These are phyloP conservation scores for Pseudofabraea citricarpa DNA, from an alignment of 2,329 filamentous ascomycete species.

Conservation along the genomic window DNA sequence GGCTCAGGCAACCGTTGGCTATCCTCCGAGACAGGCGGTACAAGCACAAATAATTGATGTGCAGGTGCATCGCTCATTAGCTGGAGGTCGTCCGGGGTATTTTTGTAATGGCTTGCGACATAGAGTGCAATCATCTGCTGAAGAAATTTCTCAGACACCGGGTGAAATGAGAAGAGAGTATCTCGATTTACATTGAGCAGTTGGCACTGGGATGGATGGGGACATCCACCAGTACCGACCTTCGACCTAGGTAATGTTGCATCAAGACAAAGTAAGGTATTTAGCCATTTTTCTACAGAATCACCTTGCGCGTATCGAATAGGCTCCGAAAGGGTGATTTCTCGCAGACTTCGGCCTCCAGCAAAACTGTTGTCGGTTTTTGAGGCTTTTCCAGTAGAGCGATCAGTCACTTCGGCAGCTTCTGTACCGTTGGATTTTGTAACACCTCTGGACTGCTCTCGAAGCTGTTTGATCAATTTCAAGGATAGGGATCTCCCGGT, in stretches of 20 bases:
- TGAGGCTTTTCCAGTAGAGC: conserved; percentile 68
- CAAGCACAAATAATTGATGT: conserved; percentile 92
- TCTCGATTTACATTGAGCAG: conserved; percentile 93
- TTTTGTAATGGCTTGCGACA: conserved; percentile 97
- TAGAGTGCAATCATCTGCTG: conserved; percentile 98
- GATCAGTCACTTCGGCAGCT: conserved; percentile 67
- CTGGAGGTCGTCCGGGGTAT: conserved; percentile 95
- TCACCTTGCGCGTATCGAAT: conserved; percentile 93
- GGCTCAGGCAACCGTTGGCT: conserved; percentile 82
- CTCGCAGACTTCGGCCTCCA: conserved; percentile 75
- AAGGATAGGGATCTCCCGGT: conserved; percentile 91
- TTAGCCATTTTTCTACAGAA: conserved; percentile 92
- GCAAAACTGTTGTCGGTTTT: conserved; percentile 57
- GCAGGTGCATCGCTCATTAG: conserved; percentile 97
- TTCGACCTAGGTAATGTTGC: conserved; percentile 80
- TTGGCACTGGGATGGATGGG: conserved; percentile 87
- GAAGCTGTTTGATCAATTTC: conserved; percentile 94
- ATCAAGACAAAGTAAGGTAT: conserved; percentile 88
- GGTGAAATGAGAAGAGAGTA: conserved; percentile 96
- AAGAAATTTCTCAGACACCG: conserved; percentile 92
- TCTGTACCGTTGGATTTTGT: conserved; percentile 45
- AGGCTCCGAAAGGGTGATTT: conserved; percentile 89
- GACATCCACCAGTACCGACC: conserved; percentile 67
- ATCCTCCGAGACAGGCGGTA: conserved; percentile 76
- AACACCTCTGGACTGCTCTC: conserved; percentile 78